phyloP scores from a whole-genome alignment of 2,329 filamentous ascomycete genomes.

The Claviceps spartinae region DNA sequence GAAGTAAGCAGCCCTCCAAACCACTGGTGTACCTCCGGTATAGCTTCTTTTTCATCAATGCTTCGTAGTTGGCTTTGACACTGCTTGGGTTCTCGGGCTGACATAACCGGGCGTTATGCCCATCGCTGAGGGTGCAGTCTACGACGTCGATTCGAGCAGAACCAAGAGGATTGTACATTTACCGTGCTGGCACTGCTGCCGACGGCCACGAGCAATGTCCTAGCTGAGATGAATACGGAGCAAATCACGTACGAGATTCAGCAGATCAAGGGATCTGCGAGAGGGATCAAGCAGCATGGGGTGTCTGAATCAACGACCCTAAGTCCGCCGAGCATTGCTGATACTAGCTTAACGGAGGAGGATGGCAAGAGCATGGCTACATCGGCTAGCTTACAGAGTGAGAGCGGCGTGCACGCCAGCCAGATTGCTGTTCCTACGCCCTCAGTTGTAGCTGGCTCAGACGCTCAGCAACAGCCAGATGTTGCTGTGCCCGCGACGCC shows the following conservation, averaged over 20 bases:
- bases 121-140: conserved; percentile 40
- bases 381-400: conserved; percentile 55
- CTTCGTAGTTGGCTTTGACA: too few relatives aligned
- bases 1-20: conserved; percentile 50
- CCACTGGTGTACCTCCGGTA: too few relatives aligned
- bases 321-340: conserved; percentile 44
- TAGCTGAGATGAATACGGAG: conserved; percentile 81
- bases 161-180: conserved; percentile 97
- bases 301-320: conserved; percentile 34
- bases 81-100: background rate
- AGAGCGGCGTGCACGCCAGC: conserved; percentile 72
- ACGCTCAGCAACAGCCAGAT: conserved; percentile 26
- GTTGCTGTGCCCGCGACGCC: conserved; percentile 22
- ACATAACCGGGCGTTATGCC: background rate
- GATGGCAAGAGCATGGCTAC: conserved; percentile 58
- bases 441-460: conserved; percentile 22
- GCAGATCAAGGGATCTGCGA: conserved; percentile 65
- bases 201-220: conserved; percentile 77
- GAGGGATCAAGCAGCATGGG: conserved; percentile 40
- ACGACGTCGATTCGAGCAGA: conserved; percentile 92
- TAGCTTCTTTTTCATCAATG: too few relatives aligned
- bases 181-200: conserved; percentile 93
- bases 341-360: conserved; percentile 69
- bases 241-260: conserved; percentile 87
- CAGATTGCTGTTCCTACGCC: conserved; percentile 49